A percentile compares a stretch with the other conserved stretches of the same genome.
phyloP scores from a whole-genome alignment of 2,329 filamentous ascomycete species.

The Neoscytalidium dimidiatum region DNA sequence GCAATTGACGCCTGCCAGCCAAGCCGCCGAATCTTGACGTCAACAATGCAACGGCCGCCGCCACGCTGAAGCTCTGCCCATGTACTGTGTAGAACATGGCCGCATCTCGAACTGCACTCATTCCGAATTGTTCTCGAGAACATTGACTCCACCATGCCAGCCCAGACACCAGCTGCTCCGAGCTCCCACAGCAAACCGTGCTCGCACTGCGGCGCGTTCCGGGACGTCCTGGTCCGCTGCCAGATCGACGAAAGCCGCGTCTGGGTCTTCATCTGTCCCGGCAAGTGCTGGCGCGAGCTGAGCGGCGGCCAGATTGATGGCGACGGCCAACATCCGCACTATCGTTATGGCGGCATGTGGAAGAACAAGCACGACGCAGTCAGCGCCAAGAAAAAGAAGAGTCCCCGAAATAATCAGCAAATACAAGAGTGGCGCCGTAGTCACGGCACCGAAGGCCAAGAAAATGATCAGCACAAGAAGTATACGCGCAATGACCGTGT shows the following conservation, averaged over 20 bases:
- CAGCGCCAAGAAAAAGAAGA: constrained; percentile 36
- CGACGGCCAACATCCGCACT: constrained; percentile 37
- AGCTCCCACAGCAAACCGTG: constrained; percentile 38
- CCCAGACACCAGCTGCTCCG: neutral
- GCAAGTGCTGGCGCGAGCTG: constrained; percentile 45
- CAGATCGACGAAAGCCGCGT: constrained; percentile 41
- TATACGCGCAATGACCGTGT: constrained; percentile 10
- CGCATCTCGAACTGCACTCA: constrained; percentile 40
- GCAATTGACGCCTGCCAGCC: neutral
- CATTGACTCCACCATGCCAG: neutral
- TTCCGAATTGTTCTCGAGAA: constrained; percentile 24
- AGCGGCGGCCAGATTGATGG: constrained; percentile 48
- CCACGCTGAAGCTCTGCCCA: constrained; percentile 38
- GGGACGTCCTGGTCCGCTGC: constrained; percentile 45
- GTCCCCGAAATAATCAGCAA: constrained; percentile 20
- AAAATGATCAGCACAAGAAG: neutral
- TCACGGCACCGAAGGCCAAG: neutral
- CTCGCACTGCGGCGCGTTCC: constrained; percentile 40
- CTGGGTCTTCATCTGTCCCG: constrained; percentile 49
- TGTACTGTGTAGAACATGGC: constrained; percentile 34
- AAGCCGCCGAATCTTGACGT: neutral
- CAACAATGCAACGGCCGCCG: constrained; percentile 20
- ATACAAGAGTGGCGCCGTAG: neutral
- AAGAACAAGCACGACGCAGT: constrained; percentile 41
- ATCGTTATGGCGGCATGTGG: constrained; percentile 27